Percentiles rank a stretch among this genome's conserved stretches.
Evolutionary conservation across 495 filamentous ascomycete species (phyloP).

Genomic region (Amorphotheca resinae): DNA sequence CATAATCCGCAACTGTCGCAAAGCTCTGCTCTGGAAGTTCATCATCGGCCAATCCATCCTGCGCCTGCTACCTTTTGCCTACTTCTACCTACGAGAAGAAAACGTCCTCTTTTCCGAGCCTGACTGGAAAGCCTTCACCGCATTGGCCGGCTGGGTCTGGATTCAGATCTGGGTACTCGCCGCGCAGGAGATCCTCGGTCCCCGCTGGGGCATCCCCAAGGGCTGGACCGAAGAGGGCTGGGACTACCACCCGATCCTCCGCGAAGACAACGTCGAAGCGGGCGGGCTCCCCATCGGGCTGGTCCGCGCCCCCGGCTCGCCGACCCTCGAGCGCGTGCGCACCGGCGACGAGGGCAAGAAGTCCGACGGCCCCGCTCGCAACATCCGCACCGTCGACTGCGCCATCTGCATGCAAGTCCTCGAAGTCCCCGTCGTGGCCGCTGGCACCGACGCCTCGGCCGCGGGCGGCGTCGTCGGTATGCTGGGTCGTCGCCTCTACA

Average conservation of each 20-base stretch:
- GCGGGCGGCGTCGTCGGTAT: slow-evolving; percentile 52
- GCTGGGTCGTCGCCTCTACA: slow-evolving; percentile 69
- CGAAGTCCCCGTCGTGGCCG: slow-evolving; percentile 68
- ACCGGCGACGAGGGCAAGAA: slow-evolving; percentile 30
- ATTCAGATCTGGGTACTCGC: slow-evolving; percentile 67
- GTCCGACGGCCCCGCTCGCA: slow-evolving; percentile 38
- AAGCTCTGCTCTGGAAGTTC: slow-evolving; percentile 77
- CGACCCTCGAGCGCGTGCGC: slow-evolving; percentile 5
- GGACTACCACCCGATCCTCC: slow-evolving; percentile 86
- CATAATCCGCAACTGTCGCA: slow-evolving; percentile 78
- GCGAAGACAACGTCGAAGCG: slow-evolving; percentile 71
- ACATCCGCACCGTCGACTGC: slow-evolving; percentile 56
- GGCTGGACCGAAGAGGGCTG: slow-evolving; percentile 70
- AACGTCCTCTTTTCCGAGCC: slow-evolving; percentile 74
- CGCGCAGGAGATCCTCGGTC: slow-evolving; percentile 76
- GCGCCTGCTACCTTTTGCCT: slow-evolving; percentile 63
- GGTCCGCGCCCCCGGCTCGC: slow-evolving; percentile 25
- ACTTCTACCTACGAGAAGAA: slow-evolving; percentile 59
- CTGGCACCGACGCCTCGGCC: slow-evolving; percentile 30
- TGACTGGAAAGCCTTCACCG: slow-evolving; percentile 47
- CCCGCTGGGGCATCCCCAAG: slow-evolving; percentile 50
- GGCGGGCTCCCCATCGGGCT: slow-evolving; percentile 67
- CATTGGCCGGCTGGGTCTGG: slow-evolving; percentile 78
- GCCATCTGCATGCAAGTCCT: slow-evolving; percentile 89
- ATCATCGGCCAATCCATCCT: slow-evolving; percentile 71